Evolutionary conservation across 1,284 basidiomycete species (phyloP), one percentile per base, ranked within the genome.

Genomic region (Trichosporon inkin): DNA sequence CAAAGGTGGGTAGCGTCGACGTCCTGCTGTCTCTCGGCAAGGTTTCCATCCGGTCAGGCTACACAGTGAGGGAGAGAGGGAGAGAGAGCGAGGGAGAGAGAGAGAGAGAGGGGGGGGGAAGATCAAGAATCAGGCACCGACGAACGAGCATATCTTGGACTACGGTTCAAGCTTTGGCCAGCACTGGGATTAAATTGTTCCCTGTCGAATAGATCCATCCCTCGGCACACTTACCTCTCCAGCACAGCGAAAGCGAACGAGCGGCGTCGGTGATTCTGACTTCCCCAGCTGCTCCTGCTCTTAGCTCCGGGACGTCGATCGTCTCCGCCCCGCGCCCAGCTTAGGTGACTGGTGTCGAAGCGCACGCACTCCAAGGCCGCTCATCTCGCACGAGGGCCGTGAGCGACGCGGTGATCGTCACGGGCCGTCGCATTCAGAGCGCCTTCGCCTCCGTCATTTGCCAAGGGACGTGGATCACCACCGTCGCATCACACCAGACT

Each of bases 101-200:
- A n/a, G n/a, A 5, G 28, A 32, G 28, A 8, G 28, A 32, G 28
- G 8, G 28, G 4, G 4, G 28, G 8, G 28, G 28, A 8, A 32
- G 28, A 24, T 22, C 44, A n/a, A 20, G 44, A 16, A 6, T 49
- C 44, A 49, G 44, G 44, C 44, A 49, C 44, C 44, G 44, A 49
- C 44, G 24, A 49, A 14, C 28, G 24, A 47, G 41, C 41, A 49
- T 32, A 32, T 49, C 44, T 49, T 17, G 44, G 44, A 49, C 44
- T 49, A 49, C 44, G 44, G 44, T 49, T 49, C 22, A 47, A 47
- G 41, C 44, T 49, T 49, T 49, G 44, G 44, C 44, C 44, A 28
- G 44, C 44, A 17, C 44, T 49, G 13, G n/a, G 44, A 49, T 32
- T 49, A 49, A 49, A 49, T 49, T 49, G 44, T 16, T 10, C 44